Conservation (phyloP, 1,284 basidiomycete species). For the Cystobasidium sp. region DNA sequence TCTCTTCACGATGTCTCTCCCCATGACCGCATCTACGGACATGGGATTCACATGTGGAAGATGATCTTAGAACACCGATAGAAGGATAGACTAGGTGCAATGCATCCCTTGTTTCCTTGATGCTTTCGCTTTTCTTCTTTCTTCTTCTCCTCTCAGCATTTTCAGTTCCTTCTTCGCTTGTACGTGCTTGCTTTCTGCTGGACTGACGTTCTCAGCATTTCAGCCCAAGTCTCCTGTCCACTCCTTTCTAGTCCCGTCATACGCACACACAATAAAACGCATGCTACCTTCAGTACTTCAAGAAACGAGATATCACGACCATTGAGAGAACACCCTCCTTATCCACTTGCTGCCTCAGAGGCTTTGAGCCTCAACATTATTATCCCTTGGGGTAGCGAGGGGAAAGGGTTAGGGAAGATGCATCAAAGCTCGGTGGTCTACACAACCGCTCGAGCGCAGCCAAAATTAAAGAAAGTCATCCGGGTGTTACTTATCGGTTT, state of each 20-base stretch:
- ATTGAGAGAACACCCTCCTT: constrained; percentile 16
- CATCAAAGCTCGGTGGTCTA: constrained; percentile 23
- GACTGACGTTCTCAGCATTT: background rate
- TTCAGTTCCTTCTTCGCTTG: background rate
- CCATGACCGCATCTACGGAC: too few relatives aligned
- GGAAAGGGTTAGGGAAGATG: constrained; percentile 36
- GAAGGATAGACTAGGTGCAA: constrained; percentile 15
- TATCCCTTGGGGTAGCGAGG: constrained; percentile 31
- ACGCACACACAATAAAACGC: background rate
- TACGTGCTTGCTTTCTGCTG: background rate
- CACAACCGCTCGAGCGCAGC: constrained; percentile 20
- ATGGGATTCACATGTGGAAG: too few relatives aligned
- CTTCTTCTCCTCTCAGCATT: background rate
- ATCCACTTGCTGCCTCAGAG: constrained; percentile 39
- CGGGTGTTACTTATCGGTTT: constrained; percentile 1
- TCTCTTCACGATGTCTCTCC: too few relatives aligned
- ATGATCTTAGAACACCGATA: background rate
- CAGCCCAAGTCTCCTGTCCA: background rate
- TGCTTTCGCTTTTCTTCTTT: background rate
- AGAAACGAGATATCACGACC: background rate
- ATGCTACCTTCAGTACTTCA: background rate
- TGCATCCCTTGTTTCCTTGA: constrained; percentile 7
- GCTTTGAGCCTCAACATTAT: constrained; percentile 3
- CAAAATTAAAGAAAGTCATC: constrained; percentile 3
- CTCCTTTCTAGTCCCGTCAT: background rate